phyloP scores from a whole-genome alignment of 805 yeast genomes.

The Candida pseudofarinosa region DNA sequence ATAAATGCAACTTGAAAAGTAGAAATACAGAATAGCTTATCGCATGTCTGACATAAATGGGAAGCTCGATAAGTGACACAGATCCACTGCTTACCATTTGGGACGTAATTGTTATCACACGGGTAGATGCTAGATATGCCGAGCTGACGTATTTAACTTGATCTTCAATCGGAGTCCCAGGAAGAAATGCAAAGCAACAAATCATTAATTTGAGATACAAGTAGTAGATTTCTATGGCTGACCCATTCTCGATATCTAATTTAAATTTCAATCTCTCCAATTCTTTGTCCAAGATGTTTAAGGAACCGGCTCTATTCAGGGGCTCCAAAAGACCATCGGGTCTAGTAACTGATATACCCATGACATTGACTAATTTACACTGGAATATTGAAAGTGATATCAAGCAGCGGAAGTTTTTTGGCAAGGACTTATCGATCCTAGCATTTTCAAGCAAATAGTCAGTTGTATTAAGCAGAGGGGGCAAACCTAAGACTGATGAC shows the following conservation, averaged over 20 bases:
- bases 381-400: constrained; percentile 77
- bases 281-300: constrained; percentile 75
- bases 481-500: constrained; percentile 83
- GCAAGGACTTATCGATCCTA: constrained; percentile 59
- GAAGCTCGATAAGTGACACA: constrained; percentile 73
- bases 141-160: constrained; percentile 79
- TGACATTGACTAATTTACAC: constrained; percentile 73
- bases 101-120: constrained; percentile 74
- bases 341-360: constrained; percentile 81
- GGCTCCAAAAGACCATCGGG: constrained; percentile 90
- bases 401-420: constrained; percentile 66
- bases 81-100: constrained; percentile 53
- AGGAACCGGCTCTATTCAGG: constrained; percentile 71
- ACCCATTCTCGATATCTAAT: constrained; percentile 59
- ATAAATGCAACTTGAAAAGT: constrained; percentile 74
- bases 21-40: constrained; percentile 75
- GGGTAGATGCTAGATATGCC: constrained; percentile 77
- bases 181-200: constrained; percentile 84
- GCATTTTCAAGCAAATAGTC: constrained; percentile 82
- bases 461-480: constrained; percentile 74
- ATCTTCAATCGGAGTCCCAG: constrained; percentile 85
- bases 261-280: constrained; percentile 66
- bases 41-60: constrained; percentile 83
- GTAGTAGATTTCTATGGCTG: constrained; percentile 71
- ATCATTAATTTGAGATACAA: constrained; percentile 76